Conservation (phyloP, 768 basidiomycete genomes). For the Lentinula boryana region DNA sequence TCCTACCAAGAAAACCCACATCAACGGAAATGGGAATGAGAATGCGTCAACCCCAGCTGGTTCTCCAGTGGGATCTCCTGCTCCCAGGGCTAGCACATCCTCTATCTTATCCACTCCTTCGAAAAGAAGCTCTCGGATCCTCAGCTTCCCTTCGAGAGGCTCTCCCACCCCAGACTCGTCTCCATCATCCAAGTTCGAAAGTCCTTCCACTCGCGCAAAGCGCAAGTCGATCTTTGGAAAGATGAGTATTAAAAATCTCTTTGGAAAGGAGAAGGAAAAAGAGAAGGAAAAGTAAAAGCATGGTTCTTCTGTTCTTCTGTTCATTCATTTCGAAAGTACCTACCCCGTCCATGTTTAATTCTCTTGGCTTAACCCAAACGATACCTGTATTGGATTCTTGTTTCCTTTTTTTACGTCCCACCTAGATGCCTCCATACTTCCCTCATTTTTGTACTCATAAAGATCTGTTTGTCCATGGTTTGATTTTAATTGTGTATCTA, state of each 20-base stretch:
- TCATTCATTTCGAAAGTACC: background rate
- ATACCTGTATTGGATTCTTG: background rate
- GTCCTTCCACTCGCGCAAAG: constrained; percentile 40
- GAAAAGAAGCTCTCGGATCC: background rate
- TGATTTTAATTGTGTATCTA: background rate
- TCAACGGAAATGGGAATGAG: background rate
- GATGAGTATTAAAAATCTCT: constrained; percentile 39
- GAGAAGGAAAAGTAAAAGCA: constrained; percentile 25
- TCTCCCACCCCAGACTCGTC: constrained; percentile 1
- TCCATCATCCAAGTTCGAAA: constrained; percentile 25
- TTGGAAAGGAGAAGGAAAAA: constrained; percentile 41
- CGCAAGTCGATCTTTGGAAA: constrained; percentile 47
- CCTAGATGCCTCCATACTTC: background rate
- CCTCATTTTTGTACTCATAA: background rate
- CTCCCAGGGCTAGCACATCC: background rate
- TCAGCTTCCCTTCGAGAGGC: background rate
- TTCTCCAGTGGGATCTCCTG: background rate
- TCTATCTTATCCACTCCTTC: background rate
- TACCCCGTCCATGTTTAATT: background rate
- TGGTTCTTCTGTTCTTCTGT: background rate
- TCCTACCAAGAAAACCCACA: background rate
- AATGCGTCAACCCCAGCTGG: background rate
- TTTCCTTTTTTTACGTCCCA: background rate
- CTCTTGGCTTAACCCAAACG: background rate
- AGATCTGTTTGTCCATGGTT: background rate